Conservation (phyloP, 352 stramenopile genomes). For the Globisporangium spinosum region DNA sequence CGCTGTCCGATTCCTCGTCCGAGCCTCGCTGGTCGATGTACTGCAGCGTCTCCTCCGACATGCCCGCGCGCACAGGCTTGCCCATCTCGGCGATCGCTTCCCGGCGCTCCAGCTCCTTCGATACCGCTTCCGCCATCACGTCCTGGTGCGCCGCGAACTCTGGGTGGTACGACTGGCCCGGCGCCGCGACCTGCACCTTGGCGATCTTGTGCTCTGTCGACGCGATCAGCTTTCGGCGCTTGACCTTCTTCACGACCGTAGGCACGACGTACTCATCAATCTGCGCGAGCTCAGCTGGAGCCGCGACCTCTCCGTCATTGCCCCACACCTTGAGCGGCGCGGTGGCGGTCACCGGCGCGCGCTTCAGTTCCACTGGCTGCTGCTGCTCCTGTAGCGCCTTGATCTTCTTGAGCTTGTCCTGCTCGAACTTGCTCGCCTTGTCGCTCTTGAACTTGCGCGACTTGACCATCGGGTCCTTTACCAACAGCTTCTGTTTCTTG, state of each 20-base stretch:
- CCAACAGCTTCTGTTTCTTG: constrained; percentile 67
- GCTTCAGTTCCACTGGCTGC: constrained; percentile 4
- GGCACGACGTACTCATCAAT: constrained; percentile 65
- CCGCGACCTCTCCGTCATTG: constrained; percentile 36
- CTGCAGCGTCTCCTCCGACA: constrained; percentile 79
- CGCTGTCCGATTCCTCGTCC: constrained; percentile 31
- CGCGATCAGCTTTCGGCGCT: constrained; percentile 44
- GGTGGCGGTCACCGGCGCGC: constrained; percentile 14
- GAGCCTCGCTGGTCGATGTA: constrained; percentile 70
- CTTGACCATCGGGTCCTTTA: constrained; percentile 73
- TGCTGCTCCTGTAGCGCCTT: constrained; percentile 22
- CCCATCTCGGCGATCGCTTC: constrained; percentile 41
- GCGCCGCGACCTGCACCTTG: constrained; percentile 68
- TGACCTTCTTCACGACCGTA: constrained; percentile 54
- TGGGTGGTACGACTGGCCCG: constrained; percentile 84
- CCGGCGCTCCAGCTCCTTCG: constrained; percentile 62
- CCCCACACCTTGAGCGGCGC: constrained; percentile 35
- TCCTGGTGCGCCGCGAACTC: constrained; percentile 82
- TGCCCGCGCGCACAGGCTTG: constrained; percentile 44
- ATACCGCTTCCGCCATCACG: constrained; percentile 66
- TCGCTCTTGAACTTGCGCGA: constrained; percentile 62
- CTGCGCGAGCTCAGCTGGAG: constrained; percentile 29
- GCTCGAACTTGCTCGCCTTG: constrained; percentile 61
- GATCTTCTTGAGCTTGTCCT: constrained; percentile 55
- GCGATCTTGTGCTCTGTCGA: constrained; percentile 66